These are phyloP conservation scores for Amanita brunnescens DNA, from an alignment of 768 basidiomycete species.

Conservation along the genomic window DNA sequence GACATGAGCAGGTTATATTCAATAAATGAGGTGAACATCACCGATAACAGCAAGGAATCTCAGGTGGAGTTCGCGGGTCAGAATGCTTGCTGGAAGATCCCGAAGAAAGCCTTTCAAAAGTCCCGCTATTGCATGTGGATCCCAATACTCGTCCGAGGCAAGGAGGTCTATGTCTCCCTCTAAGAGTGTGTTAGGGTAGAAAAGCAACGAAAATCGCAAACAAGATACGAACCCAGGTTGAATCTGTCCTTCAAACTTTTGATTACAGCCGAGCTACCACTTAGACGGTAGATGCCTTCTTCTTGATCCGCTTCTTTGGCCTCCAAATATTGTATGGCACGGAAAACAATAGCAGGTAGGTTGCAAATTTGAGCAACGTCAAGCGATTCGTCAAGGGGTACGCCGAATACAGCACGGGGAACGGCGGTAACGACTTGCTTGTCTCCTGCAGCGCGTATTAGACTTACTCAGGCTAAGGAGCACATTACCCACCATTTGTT, in stretches of 20 bases:
- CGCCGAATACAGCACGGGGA: constrained; percentile 80
- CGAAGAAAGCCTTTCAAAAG: constrained; percentile 89
- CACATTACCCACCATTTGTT: constrained; percentile 34
- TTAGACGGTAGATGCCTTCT: constrained; percentile 95
- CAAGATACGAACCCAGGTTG: constrained; percentile 59
- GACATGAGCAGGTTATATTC: constrained; percentile 6
- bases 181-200: constrained; percentile 24
- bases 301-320: constrained; percentile 91
- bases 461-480: not conserved
- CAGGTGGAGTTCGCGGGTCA: constrained; percentile 88
- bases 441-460: constrained; percentile 21
- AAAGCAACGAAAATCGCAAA: constrained; percentile 6
- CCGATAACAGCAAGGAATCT: constrained; percentile 90
- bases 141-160: constrained; percentile 87
- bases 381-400: constrained; percentile 79
- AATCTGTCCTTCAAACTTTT: constrained; percentile 90
- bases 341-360: constrained; percentile 90
- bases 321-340: constrained; percentile 93
- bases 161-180: constrained; percentile 96
- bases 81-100: constrained; percentile 85
- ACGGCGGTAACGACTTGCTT: constrained; percentile 27
- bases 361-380: constrained; percentile 84
- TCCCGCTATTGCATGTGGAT: constrained; percentile 95
- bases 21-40: constrained; percentile 30
- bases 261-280: constrained; percentile 92